These are phyloP conservation scores for Termitomyces sp. DNA, from an alignment of 768 basidiomycete genomes.

Conservation along the genomic window DNA sequence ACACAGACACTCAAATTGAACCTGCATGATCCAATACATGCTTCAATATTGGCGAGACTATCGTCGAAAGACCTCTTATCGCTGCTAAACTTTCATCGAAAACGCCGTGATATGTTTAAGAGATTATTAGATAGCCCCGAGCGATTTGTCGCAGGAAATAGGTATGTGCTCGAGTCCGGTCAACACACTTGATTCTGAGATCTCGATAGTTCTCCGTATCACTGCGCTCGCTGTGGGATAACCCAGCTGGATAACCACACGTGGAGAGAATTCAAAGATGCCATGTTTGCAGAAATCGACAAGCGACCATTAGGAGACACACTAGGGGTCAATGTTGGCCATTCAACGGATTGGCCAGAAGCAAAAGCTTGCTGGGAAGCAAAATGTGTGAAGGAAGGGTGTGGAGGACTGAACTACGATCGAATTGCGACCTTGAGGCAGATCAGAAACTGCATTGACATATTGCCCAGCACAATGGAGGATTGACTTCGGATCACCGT, in stretches of 20 bases:
- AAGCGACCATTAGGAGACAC: constrained; percentile 56
- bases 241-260: constrained; percentile 52
- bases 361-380: constrained; percentile 63
- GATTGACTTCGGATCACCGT: constrained; percentile 7
- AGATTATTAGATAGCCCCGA: constrained; percentile 54
- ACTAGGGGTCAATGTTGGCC: constrained; percentile 31
- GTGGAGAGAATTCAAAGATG: constrained; percentile 61
- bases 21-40: constrained; percentile 38
- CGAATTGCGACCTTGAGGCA: constrained; percentile 52
- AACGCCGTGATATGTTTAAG: constrained; percentile 47
- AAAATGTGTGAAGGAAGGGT: constrained; percentile 45
- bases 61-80: constrained; percentile 49
- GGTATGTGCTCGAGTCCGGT: constrained; percentile 18
- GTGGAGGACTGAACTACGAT: constrained; percentile 58
- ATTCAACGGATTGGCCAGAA: constrained; percentile 53
- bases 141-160: constrained; percentile 52
- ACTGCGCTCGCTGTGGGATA: constrained; percentile 53
- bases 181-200: background rate
- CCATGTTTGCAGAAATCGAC: constrained; percentile 57
- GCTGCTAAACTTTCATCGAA: constrained; percentile 55
- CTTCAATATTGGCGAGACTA: constrained; percentile 42
- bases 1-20: constrained; percentile 54
- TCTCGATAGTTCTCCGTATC: constrained; percentile 26
- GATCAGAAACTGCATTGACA: constrained; percentile 53
- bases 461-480: constrained; percentile 41